These are phyloP conservation scores for Misopates orontium DNA, from an alignment of 257 asterid species.

Conservation along the genomic window DNA sequence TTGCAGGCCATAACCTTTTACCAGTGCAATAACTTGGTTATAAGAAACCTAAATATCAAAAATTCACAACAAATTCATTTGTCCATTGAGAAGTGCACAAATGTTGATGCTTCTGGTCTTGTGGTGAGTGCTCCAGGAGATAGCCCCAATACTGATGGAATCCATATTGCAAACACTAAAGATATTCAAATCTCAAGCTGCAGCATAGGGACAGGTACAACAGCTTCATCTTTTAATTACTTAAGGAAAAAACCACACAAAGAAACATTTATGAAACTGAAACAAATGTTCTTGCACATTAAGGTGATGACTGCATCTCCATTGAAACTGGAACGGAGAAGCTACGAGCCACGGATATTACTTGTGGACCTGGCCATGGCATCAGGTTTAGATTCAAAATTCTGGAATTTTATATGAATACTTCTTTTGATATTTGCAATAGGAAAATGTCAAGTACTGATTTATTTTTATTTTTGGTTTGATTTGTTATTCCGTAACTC, in stretches of 20 bases:
- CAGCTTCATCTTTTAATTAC: no score
- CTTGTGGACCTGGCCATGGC: slow-evolving; percentile 97
- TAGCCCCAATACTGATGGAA: slow-evolving; percentile 91
- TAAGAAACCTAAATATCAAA: slow-evolving; percentile 45
- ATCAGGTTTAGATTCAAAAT: slow-evolving; percentile 53
- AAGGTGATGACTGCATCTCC: slow-evolving; percentile 92
- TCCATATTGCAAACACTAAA: slow-evolving; percentile 61
- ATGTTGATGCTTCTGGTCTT: slow-evolving; percentile 50
- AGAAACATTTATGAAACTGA: neutral
- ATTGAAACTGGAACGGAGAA: slow-evolving; percentile 59
- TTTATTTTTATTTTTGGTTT: neutral
- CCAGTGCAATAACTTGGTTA: slow-evolving; percentile 53
- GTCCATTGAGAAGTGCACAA: slow-evolving; percentile 46
- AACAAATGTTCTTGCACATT: slow-evolving; percentile 12
- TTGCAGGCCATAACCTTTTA: slow-evolving; percentile 71
- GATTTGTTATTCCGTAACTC: neutral
- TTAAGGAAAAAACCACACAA: no score
- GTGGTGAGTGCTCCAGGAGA: slow-evolving; percentile 52
- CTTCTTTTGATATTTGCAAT: no score
- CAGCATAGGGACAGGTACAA: slow-evolving; percentile 62
- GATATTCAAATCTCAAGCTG: slow-evolving; percentile 49
- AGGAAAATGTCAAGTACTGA: no score
- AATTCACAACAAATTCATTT: slow-evolving; percentile 73
- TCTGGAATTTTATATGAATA: neutral
- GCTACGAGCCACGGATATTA: slow-evolving; percentile 43